Evolutionary conservation across 2,329 filamentous ascomycete genomes (phyloP).

Genomic region (Nothophoma quercina): DNA sequence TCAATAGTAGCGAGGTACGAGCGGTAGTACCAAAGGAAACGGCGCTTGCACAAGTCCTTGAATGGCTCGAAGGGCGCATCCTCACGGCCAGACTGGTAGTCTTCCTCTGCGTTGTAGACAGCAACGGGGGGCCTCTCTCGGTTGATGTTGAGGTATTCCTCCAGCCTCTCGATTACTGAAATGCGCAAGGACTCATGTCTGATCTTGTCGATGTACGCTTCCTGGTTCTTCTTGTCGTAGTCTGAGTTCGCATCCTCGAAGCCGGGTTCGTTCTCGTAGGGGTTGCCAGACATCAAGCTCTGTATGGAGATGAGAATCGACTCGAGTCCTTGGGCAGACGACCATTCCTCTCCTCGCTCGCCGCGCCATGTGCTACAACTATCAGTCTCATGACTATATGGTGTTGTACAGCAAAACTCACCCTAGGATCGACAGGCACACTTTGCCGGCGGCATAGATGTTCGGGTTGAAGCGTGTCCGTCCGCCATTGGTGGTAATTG

Average conservation of each 20-base stretch:
- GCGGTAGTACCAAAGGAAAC: slow-evolving; percentile 96
- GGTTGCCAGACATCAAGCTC: slow-evolving; percentile 91
- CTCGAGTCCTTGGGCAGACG: slow-evolving; percentile 91
- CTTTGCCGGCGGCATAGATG: slow-evolving; percentile 89
- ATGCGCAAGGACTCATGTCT: slow-evolving; percentile 88
- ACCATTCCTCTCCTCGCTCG: slow-evolving; percentile 92
- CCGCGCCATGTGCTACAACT: slow-evolving; percentile 84
- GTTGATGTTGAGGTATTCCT: slow-evolving; percentile 75
- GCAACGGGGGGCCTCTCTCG: slow-evolving; percentile 43
- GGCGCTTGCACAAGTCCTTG: slow-evolving; percentile 85
- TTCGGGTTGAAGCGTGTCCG: slow-evolving; percentile 94
- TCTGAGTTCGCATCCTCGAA: slow-evolving; percentile 77
- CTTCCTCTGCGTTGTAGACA: slow-evolving; percentile 60
- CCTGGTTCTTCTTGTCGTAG: slow-evolving; percentile 75
- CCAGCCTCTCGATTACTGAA: slow-evolving; percentile 83
- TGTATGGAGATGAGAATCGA: slow-evolving; percentile 96
- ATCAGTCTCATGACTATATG: background rate
- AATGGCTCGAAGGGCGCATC: slow-evolving; percentile 82
- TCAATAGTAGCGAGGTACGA: slow-evolving; percentile 78
- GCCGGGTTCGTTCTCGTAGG: slow-evolving; percentile 95
- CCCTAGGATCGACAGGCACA: slow-evolving; percentile 93
- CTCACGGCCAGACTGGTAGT: slow-evolving; percentile 55
- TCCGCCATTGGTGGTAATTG: slow-evolving; percentile 87
- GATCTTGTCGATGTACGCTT: slow-evolving; percentile 85
- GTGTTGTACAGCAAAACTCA: slow-evolving; percentile 52